Evolutionary conservation across 176 grass and related monocot genomes (phyloP), one percentile per base, ranked within the genome.

Genomic region (Cocos nucifera): DNA sequence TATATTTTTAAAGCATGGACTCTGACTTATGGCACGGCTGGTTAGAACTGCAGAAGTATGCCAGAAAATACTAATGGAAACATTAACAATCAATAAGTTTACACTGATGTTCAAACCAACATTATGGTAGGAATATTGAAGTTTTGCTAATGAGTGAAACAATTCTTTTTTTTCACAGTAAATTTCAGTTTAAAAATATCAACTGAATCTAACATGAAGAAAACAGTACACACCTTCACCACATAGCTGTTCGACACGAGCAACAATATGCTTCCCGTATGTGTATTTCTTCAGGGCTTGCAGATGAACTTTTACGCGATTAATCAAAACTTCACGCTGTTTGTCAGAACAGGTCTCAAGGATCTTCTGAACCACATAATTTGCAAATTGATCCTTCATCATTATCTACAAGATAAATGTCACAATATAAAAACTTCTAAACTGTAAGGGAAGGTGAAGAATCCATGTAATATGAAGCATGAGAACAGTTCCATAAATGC

Each of bases 311-410:
- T 68, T 57, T 16, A 68, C 17, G 27, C 65, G 65, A 6, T 21
- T 12, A 8, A 68, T 53, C 19, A 68, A 44, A 53, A 68, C 44
- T 56, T 57, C 53, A 28, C 65, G 65, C 29, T 68, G 65, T 19
- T 68, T 23, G 4, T 68, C 65, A 17, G 26, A 56, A 53, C 65
- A 56, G 3, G 27, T 68, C 56, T 68, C 65, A 22, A 68, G 65
- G 21, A 56, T 68, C 65, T 68, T 68, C 19, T 68, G 65, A 39
- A 68, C 65, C 65, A 68, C 65, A 48, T 68, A 68, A 19, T 68
- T 68, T 7, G 65, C 65, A 44, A 68, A 68, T n/a, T 68, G 65
- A 56, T 68, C 65, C 51, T 68, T 68, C 65, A 68, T 68, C 65
- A 68, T 68, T 17, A 68, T 28, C 65, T 68, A 20, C 25, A 65